Conservation (phyloP, 164 flowering plant genomes). For the Berberis thunbergii region DNA sequence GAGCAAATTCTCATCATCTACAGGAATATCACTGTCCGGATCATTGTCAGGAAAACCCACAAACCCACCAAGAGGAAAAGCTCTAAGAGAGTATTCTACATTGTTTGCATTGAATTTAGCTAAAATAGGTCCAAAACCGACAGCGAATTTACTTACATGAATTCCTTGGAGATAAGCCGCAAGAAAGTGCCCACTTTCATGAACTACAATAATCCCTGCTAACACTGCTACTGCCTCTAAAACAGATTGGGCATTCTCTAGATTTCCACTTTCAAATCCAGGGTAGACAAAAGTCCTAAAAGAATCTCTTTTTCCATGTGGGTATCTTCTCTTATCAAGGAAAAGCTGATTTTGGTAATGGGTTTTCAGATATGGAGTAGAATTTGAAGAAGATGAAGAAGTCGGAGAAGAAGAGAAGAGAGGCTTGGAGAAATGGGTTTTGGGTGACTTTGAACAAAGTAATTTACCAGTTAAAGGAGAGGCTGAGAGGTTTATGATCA, state of each 20-base stretch:
- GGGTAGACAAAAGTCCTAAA: slow-evolving; percentile 37
- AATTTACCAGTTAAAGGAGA: slow-evolving; percentile 23
- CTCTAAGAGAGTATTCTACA: slow-evolving; percentile 90
- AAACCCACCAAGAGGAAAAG: slow-evolving; percentile 97
- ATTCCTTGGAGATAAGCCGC: slow-evolving; percentile 95
- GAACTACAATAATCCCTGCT: slow-evolving; percentile 83
- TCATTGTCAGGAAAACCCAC: slow-evolving; percentile 99
- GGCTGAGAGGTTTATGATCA: slow-evolving; percentile 38
- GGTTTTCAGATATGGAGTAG: slow-evolving; percentile 17
- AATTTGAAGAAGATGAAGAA: slow-evolving; percentile 9
- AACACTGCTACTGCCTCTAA: slow-evolving; percentile 70
- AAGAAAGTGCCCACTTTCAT: slow-evolving; percentile 88
- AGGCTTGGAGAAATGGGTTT: slow-evolving; percentile 42
- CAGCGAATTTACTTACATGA: slow-evolving; percentile 93
- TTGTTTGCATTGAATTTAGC: slow-evolving; percentile 87
- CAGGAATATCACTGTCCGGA: slow-evolving; percentile 87
- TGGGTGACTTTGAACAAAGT: slow-evolving; percentile 23
- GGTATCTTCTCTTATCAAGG: slow-evolving; percentile 12
- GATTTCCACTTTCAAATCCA: slow-evolving; percentile 43
- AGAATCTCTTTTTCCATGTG: slow-evolving; percentile 19
- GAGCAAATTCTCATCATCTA: slow-evolving; percentile 74
- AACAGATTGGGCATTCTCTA: slow-evolving; percentile 69
- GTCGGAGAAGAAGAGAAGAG: slow-evolving; percentile 16
- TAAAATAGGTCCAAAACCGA: slow-evolving; percentile 93
- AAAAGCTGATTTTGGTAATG: slow-evolving; percentile 24